phyloP scores from a whole-genome alignment of 2,329 filamentous ascomycete genomes.

The Cladosporium cucumerinum region DNA sequence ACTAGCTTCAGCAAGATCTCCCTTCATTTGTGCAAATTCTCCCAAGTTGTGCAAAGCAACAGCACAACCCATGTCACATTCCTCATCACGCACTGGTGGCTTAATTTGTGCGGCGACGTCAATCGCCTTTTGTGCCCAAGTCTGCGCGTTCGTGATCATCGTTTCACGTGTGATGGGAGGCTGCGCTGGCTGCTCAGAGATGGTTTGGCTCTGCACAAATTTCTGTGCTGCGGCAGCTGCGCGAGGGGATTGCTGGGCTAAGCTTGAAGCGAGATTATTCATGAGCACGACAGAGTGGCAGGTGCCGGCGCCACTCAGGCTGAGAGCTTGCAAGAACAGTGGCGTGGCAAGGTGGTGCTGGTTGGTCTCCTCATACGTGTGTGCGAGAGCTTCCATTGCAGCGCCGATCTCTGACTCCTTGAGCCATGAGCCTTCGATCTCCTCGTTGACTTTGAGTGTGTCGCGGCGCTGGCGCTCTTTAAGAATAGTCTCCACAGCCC shows the following conservation, averaged over 20 bases:
- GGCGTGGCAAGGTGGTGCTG: slow-evolving; percentile 80
- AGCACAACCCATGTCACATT: slow-evolving; percentile 81
- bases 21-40: slow-evolving; percentile 74
- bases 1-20: slow-evolving; percentile 62
- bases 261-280: slow-evolving; percentile 75
- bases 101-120: slow-evolving; percentile 62
- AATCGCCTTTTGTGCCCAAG: slow-evolving; percentile 78
- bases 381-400: slow-evolving; percentile 72
- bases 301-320: slow-evolving; percentile 58
- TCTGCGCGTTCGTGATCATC: slow-evolving; percentile 65
- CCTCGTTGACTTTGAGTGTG: slow-evolving; percentile 54
- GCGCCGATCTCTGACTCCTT: slow-evolving; percentile 69
- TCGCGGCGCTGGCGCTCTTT: slow-evolving; percentile 69
- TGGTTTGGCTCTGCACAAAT: slow-evolving; percentile 33
- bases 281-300: slow-evolving; percentile 83
- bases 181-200: slow-evolving; percentile 37
- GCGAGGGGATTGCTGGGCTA: slow-evolving; percentile 61
- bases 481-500: slow-evolving; percentile 76
- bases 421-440: slow-evolving; percentile 70
- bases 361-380: slow-evolving; percentile 69
- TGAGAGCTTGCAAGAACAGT: slow-evolving; percentile 79
- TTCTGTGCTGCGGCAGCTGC: slow-evolving; percentile 30
- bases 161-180: slow-evolving; percentile 52
- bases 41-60: slow-evolving; percentile 83
- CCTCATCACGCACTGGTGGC: slow-evolving; percentile 64